Evolutionary conservation across 371 early-diverging fungal genomes (phyloP).

Genomic region (Mucor racemosus): DNA sequence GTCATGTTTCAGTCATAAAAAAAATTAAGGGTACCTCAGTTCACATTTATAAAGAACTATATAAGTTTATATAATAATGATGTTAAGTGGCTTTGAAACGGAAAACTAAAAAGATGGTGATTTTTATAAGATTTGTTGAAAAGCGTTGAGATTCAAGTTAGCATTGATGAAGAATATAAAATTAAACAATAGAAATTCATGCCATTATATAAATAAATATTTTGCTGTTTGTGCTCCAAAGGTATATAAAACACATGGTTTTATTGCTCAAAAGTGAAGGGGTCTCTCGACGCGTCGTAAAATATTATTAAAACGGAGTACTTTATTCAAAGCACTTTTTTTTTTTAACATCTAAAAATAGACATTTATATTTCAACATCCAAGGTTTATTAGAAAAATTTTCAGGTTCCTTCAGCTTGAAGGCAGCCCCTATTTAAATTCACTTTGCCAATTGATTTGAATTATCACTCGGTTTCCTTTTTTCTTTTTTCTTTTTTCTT

Average conservation of each 20-base stretch:
- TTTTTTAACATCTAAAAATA: neutral
- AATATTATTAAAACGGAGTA: neutral
- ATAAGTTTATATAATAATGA: neutral
- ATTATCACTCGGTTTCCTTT: neutral
- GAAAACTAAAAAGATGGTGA: neutral
- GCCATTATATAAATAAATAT: constrained; percentile 1
- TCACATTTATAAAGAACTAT: neutral
- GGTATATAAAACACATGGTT: constrained; percentile 7
- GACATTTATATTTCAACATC: neutral
- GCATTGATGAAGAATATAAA: neutral
- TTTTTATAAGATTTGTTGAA: neutral
- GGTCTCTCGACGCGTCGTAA: neutral
- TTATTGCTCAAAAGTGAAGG: neutral
- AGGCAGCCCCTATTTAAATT: neutral
- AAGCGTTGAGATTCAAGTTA: constrained; percentile 3
- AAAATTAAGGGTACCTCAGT: constrained; percentile 2
- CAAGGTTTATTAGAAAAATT: neutral
- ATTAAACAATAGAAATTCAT: constrained; percentile 1
- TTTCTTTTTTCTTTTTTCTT: neutral
- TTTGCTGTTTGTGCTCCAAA: neutral
- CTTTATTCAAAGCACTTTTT: neutral
- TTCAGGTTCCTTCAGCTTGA: neutral
- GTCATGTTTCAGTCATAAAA: constrained; percentile 18
- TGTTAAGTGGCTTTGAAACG: neutral
- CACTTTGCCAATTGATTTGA: neutral